phyloP scores from a whole-genome alignment of 1,284 basidiomycete genomes.

The Ganoderma multipileum region DNA sequence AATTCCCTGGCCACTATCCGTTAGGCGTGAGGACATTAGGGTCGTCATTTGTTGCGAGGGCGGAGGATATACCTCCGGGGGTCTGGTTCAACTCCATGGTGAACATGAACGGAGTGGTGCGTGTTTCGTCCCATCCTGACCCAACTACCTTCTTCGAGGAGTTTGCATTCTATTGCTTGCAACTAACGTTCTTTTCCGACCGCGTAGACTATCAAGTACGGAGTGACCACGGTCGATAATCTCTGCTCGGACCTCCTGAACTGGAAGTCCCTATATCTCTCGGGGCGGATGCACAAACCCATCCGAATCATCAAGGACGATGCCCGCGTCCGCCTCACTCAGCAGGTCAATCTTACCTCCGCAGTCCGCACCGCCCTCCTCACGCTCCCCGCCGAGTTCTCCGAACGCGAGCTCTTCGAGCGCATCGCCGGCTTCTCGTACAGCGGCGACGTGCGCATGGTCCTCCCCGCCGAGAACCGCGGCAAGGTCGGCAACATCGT shows the following conservation, averaged over 20 bases:
- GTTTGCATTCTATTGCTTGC: neutral
- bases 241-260: conserved; percentile 90
- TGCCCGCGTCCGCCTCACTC: conserved; percentile 87
- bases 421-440: conserved; percentile 91
- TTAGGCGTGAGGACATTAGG: conserved; percentile 85
- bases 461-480: conserved; percentile 93
- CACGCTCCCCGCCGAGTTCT: conserved; percentile 66
- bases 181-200: conserved; percentile 15
- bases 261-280: conserved; percentile 94
- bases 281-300: conserved; percentile 98
- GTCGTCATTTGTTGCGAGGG: conserved; percentile 73
- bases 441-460: conserved; percentile 92
- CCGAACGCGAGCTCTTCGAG: conserved; percentile 86
- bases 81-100: conserved; percentile 96
- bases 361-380: conserved; percentile 85
- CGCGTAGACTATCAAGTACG: conserved; percentile 91
- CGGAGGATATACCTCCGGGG: conserved; percentile 86
- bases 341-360: conserved; percentile 92
- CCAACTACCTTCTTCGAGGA: neutral
- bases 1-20: conserved; percentile 91
- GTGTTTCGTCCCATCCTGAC: conserved; percentile 46
- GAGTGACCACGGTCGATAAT: conserved; percentile 92
- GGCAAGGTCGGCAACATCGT: conserved; percentile 96
- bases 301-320: conserved; percentile 89
- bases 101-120: conserved; percentile 81